A percentile compares a stretch with the other conserved stretches of the same genome.
phyloP scores from a whole-genome alignment of 1,139 yeast genomes.

The Arxiozyma slooffiae region DNA sequence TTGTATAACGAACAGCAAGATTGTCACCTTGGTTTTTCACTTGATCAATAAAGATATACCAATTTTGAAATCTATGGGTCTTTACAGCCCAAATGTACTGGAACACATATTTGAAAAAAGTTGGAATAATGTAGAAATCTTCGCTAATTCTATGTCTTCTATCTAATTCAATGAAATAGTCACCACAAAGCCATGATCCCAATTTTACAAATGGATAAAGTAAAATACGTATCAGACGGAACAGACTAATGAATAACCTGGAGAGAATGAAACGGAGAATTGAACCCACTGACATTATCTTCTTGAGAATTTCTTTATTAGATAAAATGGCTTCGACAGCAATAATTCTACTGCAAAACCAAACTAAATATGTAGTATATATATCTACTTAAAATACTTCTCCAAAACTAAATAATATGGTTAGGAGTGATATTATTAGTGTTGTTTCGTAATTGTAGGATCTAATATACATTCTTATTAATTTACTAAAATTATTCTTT shows the following conservation, averaged over 20 bases:
- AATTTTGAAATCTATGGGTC: slow-evolving; percentile 47
- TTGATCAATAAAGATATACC: slow-evolving; percentile 54
- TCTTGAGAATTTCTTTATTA: not conserved
- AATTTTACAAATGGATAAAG: slow-evolving; percentile 12
- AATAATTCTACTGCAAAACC: not conserved
- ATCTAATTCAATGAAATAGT: slow-evolving; percentile 33
- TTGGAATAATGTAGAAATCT: slow-evolving; percentile 42
- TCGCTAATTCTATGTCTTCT: slow-evolving; percentile 45
- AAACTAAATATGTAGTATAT: not conserved
- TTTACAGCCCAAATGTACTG: slow-evolving; percentile 38
- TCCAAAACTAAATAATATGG: not conserved
- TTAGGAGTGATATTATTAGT: not conserved
- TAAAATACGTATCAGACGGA: slow-evolving; percentile 15
- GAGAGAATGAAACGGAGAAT: slow-evolving; percentile 10
- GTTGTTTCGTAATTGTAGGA: too few relatives aligned
- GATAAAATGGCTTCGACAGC: not conserved
- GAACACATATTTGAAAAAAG: slow-evolving; percentile 35
- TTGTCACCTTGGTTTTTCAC: slow-evolving; percentile 44
- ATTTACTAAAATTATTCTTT: not conserved
- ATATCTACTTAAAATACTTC: too few relatives aligned
- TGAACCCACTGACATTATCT: slow-evolving; percentile 3
- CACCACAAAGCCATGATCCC: slow-evolving; percentile 12
- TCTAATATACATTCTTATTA: too few relatives aligned
- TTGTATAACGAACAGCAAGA: slow-evolving; percentile 53
- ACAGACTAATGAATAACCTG: slow-evolving; percentile 12